Evolutionary conservation across 306 rosid genomes (phyloP), one percentile per base, ranked within the genome.

Genomic region (Prunus salicina): DNA sequence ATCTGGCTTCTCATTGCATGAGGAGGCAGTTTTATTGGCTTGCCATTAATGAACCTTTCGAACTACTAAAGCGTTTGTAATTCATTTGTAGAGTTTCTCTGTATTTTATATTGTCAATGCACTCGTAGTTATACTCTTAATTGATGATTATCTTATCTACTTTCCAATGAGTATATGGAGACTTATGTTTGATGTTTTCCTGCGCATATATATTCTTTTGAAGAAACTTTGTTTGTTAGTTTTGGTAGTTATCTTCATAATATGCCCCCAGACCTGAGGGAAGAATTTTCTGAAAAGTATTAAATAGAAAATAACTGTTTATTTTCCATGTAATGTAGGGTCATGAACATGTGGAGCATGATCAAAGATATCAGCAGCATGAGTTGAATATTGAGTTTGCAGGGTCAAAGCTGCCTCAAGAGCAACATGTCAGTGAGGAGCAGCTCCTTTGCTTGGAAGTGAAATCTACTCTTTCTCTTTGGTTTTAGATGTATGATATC

Each of bases 311-410:
- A 58, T 67, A 45, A 53, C 57, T 25, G 69, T 55, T 72, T 64
- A 58, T 64, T 81, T 76, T 47, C 68, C 34, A 32, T 50, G 38
- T 38, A 46, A 67, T 58, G 75, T 77, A 68, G 75, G 73, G 75
- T 57, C 78, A n/a, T 32, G 46, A 63, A 78, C 78, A 71, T 83
- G 81, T 75, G 69, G 43, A 53, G 79, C 81, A 65, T 69, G 69
- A 76, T 74, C 61, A 58, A 58, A 67, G 69, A 65, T 69, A 25
- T 22, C 14, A 66, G 76, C 34, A 13, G n/a, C 75, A 66, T 19
- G 71, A 32, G 20, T 66, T 71, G 74, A 65, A 34, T 16, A 62
- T 58, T 67, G 74, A 57, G 63, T 74, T 70, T 79, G 60, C 74
- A n/a, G 50, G 76, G 86, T 78, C 73, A 58, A 60, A 60, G 68